Percentiles rank a stretch among this genome's conserved stretches.
phyloP scores from a whole-genome alignment of 2,329 filamentous ascomycete genomes.

The Coniochaeta sp. region DNA sequence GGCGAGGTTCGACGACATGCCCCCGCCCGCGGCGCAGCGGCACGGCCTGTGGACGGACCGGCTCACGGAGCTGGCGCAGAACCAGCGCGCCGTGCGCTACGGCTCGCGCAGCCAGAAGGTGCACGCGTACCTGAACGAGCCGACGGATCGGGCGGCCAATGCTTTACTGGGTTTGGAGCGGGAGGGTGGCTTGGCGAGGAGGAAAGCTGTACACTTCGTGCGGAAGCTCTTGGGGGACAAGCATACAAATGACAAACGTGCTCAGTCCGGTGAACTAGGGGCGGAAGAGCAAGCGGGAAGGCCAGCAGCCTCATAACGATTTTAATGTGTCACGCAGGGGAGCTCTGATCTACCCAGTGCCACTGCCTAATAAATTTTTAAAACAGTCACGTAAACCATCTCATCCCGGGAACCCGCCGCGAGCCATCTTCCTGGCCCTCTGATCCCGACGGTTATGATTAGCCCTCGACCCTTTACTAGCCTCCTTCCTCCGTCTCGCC shows the following conservation, averaged over 20 bases:
- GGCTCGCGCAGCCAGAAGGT: not conserved
- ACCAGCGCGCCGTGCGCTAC: not conserved
- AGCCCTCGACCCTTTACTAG: slow-evolving; percentile 70
- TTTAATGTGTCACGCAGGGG: not conserved
- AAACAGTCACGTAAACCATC: too few species aligned
- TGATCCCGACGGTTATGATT: slow-evolving; percentile 81
- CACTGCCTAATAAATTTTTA: not conserved
- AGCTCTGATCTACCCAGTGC: not conserved
- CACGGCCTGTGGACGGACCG: not conserved
- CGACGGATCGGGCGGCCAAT: not conserved
- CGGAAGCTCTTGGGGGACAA: too few species aligned
- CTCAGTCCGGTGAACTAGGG: not conserved
- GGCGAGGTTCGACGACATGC: not conserved
- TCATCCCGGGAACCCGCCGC: slow-evolving; percentile 34
- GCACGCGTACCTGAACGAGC: not conserved
- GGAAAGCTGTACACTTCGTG: not conserved
- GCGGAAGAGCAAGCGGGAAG: not conserved
- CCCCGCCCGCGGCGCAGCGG: not conserved
- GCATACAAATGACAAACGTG: too few species aligned
- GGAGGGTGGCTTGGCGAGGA: not conserved
- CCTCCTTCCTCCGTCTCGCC: slow-evolving; percentile 70
- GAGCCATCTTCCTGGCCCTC: slow-evolving; percentile 57
- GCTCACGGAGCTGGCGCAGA: not conserved
- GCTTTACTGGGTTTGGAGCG: not conserved
- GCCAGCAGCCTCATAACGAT: not conserved